These are phyloP conservation scores for Malassezia sympodialis DNA, from an alignment of 1,284 basidiomycete species.

Conservation along the genomic window DNA sequence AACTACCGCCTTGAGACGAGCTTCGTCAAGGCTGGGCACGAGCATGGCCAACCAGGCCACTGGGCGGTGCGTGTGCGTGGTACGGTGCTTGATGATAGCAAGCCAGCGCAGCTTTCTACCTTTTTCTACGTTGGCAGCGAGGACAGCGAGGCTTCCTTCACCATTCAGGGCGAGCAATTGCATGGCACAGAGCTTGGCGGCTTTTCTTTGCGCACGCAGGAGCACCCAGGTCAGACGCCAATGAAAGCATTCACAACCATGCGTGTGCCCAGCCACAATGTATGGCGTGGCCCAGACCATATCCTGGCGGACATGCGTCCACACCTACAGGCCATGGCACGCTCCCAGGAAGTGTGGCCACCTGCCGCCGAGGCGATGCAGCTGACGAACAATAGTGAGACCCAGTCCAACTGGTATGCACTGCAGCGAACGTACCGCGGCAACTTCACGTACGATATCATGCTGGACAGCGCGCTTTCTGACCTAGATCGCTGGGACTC, in stretches of 20 bases:
- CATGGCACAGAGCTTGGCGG: slow-evolving; percentile 65
- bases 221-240: slow-evolving; percentile 49
- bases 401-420: slow-evolving; percentile 68
- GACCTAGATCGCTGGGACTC: slow-evolving; percentile 57
- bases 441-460: slow-evolving; percentile 73
- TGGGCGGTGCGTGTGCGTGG: slow-evolving; percentile 84
- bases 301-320: slow-evolving; percentile 60
- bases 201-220: slow-evolving; percentile 68
- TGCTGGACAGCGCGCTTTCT: slow-evolving; percentile 63
- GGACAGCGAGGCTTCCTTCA: slow-evolving; percentile 56
- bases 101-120: slow-evolving; percentile 59
- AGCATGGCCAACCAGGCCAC: slow-evolving; percentile 52
- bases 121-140: slow-evolving; percentile 79
- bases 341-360: slow-evolving; percentile 50
- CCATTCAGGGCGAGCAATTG: slow-evolving; percentile 53
- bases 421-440: slow-evolving; percentile 73
- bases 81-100: slow-evolving; percentile 58
- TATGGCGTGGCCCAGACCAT: slow-evolving; percentile 78
- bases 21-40: slow-evolving; percentile 62
- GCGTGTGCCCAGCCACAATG: slow-evolving; percentile 57
- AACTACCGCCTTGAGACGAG: slow-evolving; percentile 76
- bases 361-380: slow-evolving; percentile 69
- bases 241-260: slow-evolving; percentile 52
- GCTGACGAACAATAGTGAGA: slow-evolving; percentile 63
- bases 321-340: slow-evolving; percentile 54